phyloP scores from a whole-genome alignment of 306 rosid genomes.

The Citrullus mucosospermus region DNA sequence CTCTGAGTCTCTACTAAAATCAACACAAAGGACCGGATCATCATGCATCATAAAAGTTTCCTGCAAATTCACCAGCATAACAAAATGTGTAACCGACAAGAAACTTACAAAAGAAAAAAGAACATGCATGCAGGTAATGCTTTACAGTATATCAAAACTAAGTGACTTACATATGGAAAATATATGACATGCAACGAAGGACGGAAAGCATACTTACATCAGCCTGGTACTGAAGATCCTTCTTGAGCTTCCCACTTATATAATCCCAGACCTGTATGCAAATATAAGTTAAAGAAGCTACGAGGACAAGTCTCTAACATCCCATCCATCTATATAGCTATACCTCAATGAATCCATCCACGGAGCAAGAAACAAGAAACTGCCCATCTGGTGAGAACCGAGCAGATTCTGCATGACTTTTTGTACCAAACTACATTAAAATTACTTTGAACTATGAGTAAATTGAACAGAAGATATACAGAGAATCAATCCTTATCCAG shows the following conservation, averaged over 20 bases:
- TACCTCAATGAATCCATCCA: slow-evolving; percentile 98
- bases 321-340: neutral
- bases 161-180: slow-evolving; percentile 1
- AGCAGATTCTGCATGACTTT: slow-evolving; percentile 96
- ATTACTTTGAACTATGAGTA: slow-evolving; percentile 6
- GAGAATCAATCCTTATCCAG: neutral
- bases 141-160: neutral
- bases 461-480: neutral
- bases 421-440: slow-evolving; percentile 67
- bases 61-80: slow-evolving; percentile 38
- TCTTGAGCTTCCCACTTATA: slow-evolving; percentile 92
- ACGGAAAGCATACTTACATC: slow-evolving; percentile 50
- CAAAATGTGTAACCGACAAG: slow-evolving; percentile 12
- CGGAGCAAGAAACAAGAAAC: slow-evolving; percentile 86
- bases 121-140: neutral
- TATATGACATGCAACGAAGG: neutral
- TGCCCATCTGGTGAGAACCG: slow-evolving; percentile 98
- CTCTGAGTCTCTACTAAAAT: slow-evolving; percentile 96
- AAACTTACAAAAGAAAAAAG: neutral
- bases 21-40: slow-evolving; percentile 86
- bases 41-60: slow-evolving; percentile 98
- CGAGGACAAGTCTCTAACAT: neutral
- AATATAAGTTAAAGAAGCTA: slow-evolving; percentile 7
- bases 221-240: slow-evolving; percentile 99
- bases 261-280: slow-evolving; percentile 84